Evolutionary conservation across 768 basidiomycete genomes (phyloP).

Genomic region (Collybiopsis luxurians): DNA sequence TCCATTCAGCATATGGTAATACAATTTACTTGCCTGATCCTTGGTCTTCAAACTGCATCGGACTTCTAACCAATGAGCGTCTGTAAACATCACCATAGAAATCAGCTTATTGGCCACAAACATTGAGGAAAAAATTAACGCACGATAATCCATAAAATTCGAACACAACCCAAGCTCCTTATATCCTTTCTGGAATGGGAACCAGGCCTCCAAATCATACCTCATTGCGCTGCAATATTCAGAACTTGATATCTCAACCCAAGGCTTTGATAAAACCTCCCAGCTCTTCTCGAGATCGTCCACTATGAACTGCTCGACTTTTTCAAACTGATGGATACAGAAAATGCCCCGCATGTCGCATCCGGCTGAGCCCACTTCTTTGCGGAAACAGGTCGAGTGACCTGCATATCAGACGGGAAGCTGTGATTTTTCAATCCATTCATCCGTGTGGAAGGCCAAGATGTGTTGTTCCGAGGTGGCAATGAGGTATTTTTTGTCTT

Average conservation of each 20-base stretch:
- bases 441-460: slow-evolving; percentile 92
- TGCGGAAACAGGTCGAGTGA: slow-evolving; percentile 96
- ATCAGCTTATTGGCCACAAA: slow-evolving; percentile 2
- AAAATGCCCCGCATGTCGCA: slow-evolving; percentile 99
- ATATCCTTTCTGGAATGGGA: slow-evolving; percentile 94
- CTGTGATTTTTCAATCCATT: slow-evolving; percentile 95
- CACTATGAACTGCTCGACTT: slow-evolving; percentile 95
- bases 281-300: slow-evolving; percentile 95
- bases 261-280: slow-evolving; percentile 94
- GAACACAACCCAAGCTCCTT: slow-evolving; percentile 98
- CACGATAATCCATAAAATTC: slow-evolving; percentile 99
- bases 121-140: slow-evolving; percentile 24
- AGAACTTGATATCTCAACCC: slow-evolving; percentile 89
- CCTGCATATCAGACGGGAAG: slow-evolving; percentile 91
- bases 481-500: slow-evolving; percentile 98
- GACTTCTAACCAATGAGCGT: slow-evolving; percentile 90
- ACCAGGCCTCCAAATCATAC: slow-evolving; percentile 98
- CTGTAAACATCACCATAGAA: slow-evolving; percentile 24
- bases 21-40: slow-evolving; percentile 87
- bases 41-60: slow-evolving; percentile 89
- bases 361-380: slow-evolving; percentile 96
- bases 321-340: slow-evolving; percentile 99
- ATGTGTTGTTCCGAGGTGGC: slow-evolving; percentile 99
- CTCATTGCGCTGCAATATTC: slow-evolving; percentile 97
- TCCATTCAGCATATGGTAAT: slow-evolving; percentile 99